Conservation (phyloP, 345 rosid species). For the Ailanthus altissimus region DNA sequence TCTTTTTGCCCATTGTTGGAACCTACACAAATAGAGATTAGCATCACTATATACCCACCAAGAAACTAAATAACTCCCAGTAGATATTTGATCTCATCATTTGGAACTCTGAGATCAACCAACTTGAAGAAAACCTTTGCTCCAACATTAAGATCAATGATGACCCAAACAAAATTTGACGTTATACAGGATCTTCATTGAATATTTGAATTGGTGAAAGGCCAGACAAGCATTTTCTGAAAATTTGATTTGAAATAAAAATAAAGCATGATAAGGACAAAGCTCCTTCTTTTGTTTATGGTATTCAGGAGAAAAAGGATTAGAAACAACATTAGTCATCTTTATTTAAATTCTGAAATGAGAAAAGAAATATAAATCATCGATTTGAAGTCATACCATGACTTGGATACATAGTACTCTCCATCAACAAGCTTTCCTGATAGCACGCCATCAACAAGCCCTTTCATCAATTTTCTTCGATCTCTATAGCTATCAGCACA, state of each 20-base stretch:
- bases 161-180: neutral
- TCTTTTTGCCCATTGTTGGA: constrained; percentile 94
- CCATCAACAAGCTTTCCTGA: constrained; percentile 70
- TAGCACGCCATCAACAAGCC: constrained; percentile 59
- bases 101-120: constrained; percentile 2
- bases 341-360: constrained; percentile 1
- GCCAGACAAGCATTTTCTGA: neutral
- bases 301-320: neutral
- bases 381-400: constrained; percentile 59
- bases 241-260: neutral
- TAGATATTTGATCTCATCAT: neutral
- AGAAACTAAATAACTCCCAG: neutral
- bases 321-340: neutral
- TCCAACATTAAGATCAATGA: neutral
- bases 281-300: neutral
- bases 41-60: constrained; percentile 12
- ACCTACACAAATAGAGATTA: constrained; percentile 49
- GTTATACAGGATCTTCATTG: neutral
- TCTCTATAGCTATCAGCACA: constrained; percentile 91
- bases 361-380: constrained; percentile 15
- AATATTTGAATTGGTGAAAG: constrained; percentile 9
- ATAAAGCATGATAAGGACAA: constrained; percentile 6
- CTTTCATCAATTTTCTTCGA: constrained; percentile 78
- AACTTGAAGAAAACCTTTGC: neutral
- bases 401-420: constrained; percentile 67